Conservation (phyloP, 1,284 basidiomycete species). For the Melampsora medusae region DNA sequence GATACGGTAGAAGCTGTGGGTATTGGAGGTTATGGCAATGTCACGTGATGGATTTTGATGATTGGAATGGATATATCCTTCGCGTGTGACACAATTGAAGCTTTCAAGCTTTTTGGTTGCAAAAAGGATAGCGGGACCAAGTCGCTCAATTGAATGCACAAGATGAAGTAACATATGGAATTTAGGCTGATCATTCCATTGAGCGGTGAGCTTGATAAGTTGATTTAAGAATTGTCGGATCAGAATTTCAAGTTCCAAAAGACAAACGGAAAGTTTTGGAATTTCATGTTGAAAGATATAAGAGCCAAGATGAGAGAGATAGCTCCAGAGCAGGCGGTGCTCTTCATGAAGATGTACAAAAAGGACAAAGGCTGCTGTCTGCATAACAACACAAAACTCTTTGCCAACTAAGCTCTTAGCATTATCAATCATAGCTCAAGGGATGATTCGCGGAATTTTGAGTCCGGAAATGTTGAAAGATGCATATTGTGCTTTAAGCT, state of each 20-base stretch:
- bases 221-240: neutral
- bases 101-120: conserved; percentile 13
- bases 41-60: too few relatives aligned
- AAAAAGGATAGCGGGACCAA: conserved; percentile 1
- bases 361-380: conserved; percentile 56
- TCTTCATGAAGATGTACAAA: conserved; percentile 51
- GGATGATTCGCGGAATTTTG: too few relatives aligned
- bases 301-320: conserved; percentile 53
- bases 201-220: neutral
- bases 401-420: conserved; percentile 54
- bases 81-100: neutral
- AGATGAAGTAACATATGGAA: conserved; percentile 46
- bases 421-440: conserved; percentile 53
- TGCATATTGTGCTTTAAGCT: too few relatives aligned
- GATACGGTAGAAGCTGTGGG: too few relatives aligned
- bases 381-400: conserved; percentile 56
- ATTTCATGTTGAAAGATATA: conserved; percentile 57
- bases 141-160: conserved; percentile 44
- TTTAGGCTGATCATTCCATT: conserved; percentile 51
- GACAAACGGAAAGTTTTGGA: conserved; percentile 51
- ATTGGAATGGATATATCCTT: conserved; percentile 2
- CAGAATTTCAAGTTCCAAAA: conserved; percentile 48
- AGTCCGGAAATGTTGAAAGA: too few relatives aligned
- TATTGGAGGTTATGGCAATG: too few relatives aligned
- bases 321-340: too few relatives aligned